Conservation (phyloP, 164 flowering plant genomes). For the Macadamia tetraphylla region DNA sequence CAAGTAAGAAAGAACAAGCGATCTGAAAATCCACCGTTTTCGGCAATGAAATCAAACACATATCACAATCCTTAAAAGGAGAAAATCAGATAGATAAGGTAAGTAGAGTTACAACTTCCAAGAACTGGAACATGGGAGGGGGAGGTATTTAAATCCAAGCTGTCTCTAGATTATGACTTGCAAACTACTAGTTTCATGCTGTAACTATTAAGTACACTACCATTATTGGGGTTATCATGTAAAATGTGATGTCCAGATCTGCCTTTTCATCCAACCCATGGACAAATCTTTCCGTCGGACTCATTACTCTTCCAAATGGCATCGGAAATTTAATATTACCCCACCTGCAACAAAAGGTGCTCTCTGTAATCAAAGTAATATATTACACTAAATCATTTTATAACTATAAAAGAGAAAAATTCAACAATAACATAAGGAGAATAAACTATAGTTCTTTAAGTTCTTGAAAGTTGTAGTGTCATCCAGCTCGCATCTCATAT, state of each 20-base stretch:
- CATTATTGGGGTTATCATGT: neutral
- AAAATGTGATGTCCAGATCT: neutral
- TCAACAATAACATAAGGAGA: neutral
- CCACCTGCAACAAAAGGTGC: conserved; percentile 48
- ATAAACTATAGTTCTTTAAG: conserved; percentile 71
- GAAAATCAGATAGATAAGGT: too few relatives aligned
- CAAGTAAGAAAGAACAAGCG: too few relatives aligned
- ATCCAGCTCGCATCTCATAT: conserved; percentile 98
- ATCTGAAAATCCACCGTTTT: too few relatives aligned
- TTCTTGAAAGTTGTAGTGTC: conserved; percentile 98
- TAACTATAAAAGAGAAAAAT: neutral
- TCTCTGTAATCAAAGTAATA: conserved; percentile 1
- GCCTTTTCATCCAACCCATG: conserved; percentile 94
- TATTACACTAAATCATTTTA: neutral
- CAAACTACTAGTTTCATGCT: neutral
- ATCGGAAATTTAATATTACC: conserved; percentile 80
- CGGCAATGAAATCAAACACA: too few relatives aligned
- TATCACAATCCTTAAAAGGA: too few relatives aligned
- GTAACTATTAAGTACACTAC: neutral
- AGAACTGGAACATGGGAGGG: too few relatives aligned
- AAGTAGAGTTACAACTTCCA: too few relatives aligned
- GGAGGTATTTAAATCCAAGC: neutral
- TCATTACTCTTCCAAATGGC: conserved; percentile 94
- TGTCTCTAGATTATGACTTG: neutral
- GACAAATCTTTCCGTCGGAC: conserved; percentile 73